Conservation (phyloP, 1,139 yeast species). For the Diutina sp. region DNA sequence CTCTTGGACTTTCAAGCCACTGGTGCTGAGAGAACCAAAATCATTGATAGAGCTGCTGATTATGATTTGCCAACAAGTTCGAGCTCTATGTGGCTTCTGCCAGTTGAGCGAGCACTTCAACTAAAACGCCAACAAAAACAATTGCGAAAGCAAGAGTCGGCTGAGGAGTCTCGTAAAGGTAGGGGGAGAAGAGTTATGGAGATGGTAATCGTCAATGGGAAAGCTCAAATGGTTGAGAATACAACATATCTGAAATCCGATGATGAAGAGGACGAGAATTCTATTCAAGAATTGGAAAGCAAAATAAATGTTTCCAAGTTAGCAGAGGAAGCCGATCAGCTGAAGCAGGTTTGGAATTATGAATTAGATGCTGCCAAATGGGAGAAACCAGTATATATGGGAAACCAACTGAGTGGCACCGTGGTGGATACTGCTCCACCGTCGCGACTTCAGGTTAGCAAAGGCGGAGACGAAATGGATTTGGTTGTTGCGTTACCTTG, state of each 20-base stretch:
- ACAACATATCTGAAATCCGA: constrained; percentile 7
- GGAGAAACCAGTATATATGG: constrained; percentile 32
- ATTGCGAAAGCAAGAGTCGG: constrained; percentile 41
- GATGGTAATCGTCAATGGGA: constrained; percentile 74
- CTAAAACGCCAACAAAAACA: constrained; percentile 75
- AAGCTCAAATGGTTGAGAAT: constrained; percentile 45
- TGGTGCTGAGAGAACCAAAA: constrained; percentile 79
- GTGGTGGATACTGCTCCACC: background rate
- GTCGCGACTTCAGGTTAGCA: background rate
- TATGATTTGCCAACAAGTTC: constrained; percentile 46
- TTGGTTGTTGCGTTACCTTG: background rate
- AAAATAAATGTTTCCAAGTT: constrained; percentile 10
- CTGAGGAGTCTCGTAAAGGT: constrained; percentile 35
- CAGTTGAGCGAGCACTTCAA: constrained; percentile 74
- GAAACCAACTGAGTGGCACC: background rate
- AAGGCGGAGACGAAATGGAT: background rate
- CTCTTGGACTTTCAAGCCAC: constrained; percentile 72
- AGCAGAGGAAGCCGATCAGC: constrained; percentile 15
- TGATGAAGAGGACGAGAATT: constrained; percentile 5
- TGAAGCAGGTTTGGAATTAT: constrained; percentile 42
- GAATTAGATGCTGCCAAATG: constrained; percentile 39
- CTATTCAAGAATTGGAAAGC: constrained; percentile 15
- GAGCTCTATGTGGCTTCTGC: constrained; percentile 68
- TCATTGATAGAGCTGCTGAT: constrained; percentile 90
- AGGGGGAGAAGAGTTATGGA: constrained; percentile 65